phyloP scores from a whole-genome alignment of 768 basidiomycete genomes.

The Mycena latifolia region DNA sequence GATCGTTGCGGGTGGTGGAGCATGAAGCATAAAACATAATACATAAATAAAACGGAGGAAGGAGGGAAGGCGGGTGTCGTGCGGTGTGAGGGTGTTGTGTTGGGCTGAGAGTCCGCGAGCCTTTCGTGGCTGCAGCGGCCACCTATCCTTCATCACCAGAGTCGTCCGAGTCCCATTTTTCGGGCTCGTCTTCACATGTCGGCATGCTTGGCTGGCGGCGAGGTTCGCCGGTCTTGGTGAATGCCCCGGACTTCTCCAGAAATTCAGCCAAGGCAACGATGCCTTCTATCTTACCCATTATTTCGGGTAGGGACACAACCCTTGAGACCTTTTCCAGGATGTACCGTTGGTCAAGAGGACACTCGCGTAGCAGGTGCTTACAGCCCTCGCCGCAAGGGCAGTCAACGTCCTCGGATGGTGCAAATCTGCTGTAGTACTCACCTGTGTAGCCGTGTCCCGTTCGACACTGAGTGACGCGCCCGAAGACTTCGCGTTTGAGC shows the following conservation, averaged over 20 bases:
- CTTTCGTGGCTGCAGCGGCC: too few relatives aligned
- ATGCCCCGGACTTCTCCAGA: constrained; percentile 33
- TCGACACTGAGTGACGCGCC: constrained; percentile 39
- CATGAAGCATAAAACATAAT: background rate
- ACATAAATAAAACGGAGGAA: background rate
- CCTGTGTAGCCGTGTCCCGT: constrained; percentile 44
- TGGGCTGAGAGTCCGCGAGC: background rate
- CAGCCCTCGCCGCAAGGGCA: constrained; percentile 43
- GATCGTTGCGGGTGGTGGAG: background rate
- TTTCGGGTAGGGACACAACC: constrained; percentile 28
- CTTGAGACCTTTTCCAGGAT: constrained; percentile 23
- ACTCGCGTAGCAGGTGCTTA: constrained; percentile 41
- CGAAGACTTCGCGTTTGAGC: constrained; percentile 38
- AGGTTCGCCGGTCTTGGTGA: constrained; percentile 29
- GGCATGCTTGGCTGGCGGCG: background rate
- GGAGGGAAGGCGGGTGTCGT: background rate
- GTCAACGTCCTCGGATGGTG: constrained; percentile 29
- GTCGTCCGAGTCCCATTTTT: background rate
- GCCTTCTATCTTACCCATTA: constrained; percentile 39
- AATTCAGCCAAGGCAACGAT: constrained; percentile 38
- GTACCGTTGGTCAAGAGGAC: constrained; percentile 31
- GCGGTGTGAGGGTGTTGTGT: background rate
- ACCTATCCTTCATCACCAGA: background rate
- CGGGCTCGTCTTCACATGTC: constrained; percentile 4
- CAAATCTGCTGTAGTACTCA: constrained; percentile 40